Base-by-base conservation (phyloP, 2,329 filamentous ascomycete species). In the Curvularia sp. region DNA sequence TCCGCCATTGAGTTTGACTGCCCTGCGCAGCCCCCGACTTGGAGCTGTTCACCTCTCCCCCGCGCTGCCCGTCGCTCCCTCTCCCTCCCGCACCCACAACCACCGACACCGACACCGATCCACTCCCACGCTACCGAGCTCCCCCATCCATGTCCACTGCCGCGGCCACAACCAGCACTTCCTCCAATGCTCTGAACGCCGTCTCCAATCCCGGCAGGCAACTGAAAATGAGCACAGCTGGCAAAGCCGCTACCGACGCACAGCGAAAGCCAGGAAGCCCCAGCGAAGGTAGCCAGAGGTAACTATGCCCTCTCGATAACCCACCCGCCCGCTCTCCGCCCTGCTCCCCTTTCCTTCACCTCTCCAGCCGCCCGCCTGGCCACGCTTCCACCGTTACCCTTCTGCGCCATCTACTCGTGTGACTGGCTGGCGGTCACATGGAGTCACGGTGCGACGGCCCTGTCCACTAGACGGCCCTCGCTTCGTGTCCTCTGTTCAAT, bases 241-340 rank as follows among this genome's bases (percentile, higher is more conserved):
- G 77, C 60, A 86, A 85, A 75, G 78, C 77, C 59, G 35, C 48
- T 50, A 76, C 82, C 60, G 83, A 86, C 73, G 78, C 77, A 61
- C 77, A 79, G 72, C 83, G 84, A 74, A 85, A 84, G 75, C 84
- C 82, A 65, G 81, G 78, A 57, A 86, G 83, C 72, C 84, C 85
- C 61, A 78, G 82, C 46, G 84, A 86, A 70, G 80, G 77, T 62
- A 79, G 75, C 67, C 81, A 83, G 73, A 84, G 82, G 85, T 86
- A 81, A 77, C 83, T 41, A 35, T 13, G 26, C 42, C 42, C 24
- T 44, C 42, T 28, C 10, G 42, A 39, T 44, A 30, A 30, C 18
- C 26, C 39, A 20, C 22, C 9, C 30, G 30, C n/a, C 46, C 31
- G 42, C 12, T 13, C 39, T 22, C 30, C 13, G 15, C 8, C 35